phyloP scores from a whole-genome alignment of 257 asterid genomes.

The Henckelia pumila region DNA sequence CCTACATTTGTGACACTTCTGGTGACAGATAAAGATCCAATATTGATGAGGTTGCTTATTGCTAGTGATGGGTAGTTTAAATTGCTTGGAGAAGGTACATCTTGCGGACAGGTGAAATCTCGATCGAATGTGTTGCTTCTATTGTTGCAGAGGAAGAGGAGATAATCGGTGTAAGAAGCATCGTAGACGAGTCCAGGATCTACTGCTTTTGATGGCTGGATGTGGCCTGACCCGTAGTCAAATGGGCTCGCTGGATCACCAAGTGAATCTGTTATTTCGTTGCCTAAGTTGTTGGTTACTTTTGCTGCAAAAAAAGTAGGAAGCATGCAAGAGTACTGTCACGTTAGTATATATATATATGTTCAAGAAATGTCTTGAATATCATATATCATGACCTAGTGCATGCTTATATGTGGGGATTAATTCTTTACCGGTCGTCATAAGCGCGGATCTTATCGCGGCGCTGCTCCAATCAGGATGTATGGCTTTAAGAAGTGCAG shows the following conservation, averaged over 20 bases:
- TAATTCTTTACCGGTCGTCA: constrained; percentile 48
- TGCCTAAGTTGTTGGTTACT: constrained; percentile 28
- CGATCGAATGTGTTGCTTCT: constrained; percentile 15
- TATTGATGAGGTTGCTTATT: constrained; percentile 23
- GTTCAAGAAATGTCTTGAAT: too few relatives aligned
- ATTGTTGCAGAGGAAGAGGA: constrained; percentile 38
- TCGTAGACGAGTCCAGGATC: constrained; percentile 59
- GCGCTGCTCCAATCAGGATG: constrained; percentile 60
- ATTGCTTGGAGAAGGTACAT: constrained; percentile 26
- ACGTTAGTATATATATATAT: too few relatives aligned
- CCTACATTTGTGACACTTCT: constrained; percentile 62
- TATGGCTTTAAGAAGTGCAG: constrained; percentile 45
- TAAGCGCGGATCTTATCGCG: constrained; percentile 50
- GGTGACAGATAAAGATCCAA: constrained; percentile 26
- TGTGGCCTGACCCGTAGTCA: constrained; percentile 49
- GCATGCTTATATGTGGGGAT: too few relatives aligned
- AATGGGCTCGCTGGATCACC: constrained; percentile 38
- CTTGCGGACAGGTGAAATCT: constrained; percentile 29
- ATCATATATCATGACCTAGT: too few relatives aligned
- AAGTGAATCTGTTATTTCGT: constrained; percentile 28
- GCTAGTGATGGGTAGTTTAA: constrained; percentile 58
- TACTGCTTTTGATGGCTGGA: constrained; percentile 45
- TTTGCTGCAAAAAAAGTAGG: constrained; percentile 27
- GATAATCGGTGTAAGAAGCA: constrained; percentile 39
- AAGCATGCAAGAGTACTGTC: too few relatives aligned